phyloP scores from a whole-genome alignment of 2,329 filamentous ascomycete species.

The Pestalotiopsis sp. region DNA sequence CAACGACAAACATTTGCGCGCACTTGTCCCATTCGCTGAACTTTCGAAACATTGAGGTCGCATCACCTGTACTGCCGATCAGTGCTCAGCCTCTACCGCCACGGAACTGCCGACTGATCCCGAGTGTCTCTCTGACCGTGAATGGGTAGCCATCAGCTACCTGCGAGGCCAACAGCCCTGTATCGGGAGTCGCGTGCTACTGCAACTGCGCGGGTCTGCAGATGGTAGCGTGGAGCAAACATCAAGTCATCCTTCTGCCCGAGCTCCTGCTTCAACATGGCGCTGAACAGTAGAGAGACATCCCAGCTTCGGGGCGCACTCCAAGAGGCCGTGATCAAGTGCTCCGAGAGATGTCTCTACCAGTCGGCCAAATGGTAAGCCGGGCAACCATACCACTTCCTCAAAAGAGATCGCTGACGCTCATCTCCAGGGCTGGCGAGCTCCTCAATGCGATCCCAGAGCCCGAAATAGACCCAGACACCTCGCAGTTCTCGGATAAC shows the following conservation, averaged over 20 bases:
- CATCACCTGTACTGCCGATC: neutral
- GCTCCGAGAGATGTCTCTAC: slow-evolving; percentile 92
- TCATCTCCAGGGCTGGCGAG: slow-evolving; percentile 78
- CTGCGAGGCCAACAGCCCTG: neutral
- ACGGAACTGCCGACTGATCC: neutral
- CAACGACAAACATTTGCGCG: neutral
- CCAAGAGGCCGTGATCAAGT: slow-evolving; percentile 85
- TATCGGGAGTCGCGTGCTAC: neutral
- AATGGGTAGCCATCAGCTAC: neutral
- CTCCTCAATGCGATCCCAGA: slow-evolving; percentile 82
- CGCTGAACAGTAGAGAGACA: slow-evolving; percentile 57
- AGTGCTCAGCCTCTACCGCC: neutral
- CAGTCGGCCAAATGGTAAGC: slow-evolving; percentile 92
- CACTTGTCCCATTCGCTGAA: neutral
- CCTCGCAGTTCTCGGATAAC: slow-evolving; percentile 29
- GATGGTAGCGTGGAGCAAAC: neutral
- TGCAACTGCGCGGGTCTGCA: neutral
- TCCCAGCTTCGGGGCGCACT: slow-evolving; percentile 72
- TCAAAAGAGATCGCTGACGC: slow-evolving; percentile 6
- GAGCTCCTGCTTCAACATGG: slow-evolving; percentile 40
- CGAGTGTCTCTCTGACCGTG: neutral
- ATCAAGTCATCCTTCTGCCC: neutral
- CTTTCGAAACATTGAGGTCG: neutral
- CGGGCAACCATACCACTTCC: neutral
- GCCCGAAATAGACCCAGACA: slow-evolving; percentile 32